Evolutionary conservation across 805 yeast species (phyloP), one percentile per base, ranked within the genome.

Genomic region (Deakozyma indianensis): DNA sequence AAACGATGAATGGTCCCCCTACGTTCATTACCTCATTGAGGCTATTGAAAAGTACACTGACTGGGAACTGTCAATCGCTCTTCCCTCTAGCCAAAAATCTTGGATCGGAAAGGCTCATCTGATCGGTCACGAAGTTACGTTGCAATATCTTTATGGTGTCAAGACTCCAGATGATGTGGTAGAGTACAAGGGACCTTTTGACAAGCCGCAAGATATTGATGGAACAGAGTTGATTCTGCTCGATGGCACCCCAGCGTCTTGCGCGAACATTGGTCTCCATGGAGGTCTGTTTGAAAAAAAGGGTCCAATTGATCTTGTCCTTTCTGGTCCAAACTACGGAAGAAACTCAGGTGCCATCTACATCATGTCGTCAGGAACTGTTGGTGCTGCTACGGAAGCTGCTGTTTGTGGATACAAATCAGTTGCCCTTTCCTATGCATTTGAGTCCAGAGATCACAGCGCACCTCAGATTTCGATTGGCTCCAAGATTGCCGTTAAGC

Each of bases 61-160:
- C 58, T 90, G 97, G 97, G 75, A 82, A 23, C 63, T 88, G 25
- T 77, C 87, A 22, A 78, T 88, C 20, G 87, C 81, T 23, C 80
- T 92, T 2, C 98, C 98, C 11, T 65, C 69, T 49, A 73, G 78
- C 45, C 94, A 85, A 53, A 69, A 92, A 54, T 88, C 96, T 14
- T 92, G 98, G 98, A 90, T 87, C 47, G 96, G 96, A 29, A 92
- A 92, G 61, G 97, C 98, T 3, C 96, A 88, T 66, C 78, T 92
- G 43, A 47, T 68, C 51, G 63, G 78, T 70, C 47, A 76, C 71
- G 58, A 66, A 68, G 18, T 85, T 60, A 60, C 69, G 65, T 54
- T 96, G 3, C 48, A 46, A 22, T 59, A 55, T 29, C 40, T 57
- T 35, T 58, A 60, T 44, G 46, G 45, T 35, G 44, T 51, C 11